Percentiles rank a stretch among this genome's conserved stretches.
Conservation (phyloP, 2,329 filamentous ascomycete genomes). For the Aspergillus sp. region DNA sequence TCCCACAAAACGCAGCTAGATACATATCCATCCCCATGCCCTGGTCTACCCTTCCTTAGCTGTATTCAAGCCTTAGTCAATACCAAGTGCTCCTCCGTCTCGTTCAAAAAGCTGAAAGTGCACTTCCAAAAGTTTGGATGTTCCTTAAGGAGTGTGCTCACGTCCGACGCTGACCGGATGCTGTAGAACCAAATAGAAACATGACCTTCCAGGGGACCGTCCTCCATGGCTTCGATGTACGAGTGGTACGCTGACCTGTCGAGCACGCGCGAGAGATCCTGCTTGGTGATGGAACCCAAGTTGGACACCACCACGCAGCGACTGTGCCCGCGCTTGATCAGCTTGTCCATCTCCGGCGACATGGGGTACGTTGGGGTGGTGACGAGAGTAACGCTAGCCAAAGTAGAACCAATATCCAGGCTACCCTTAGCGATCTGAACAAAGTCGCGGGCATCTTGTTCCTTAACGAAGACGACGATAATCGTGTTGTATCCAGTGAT, state of each 20-base stretch:
- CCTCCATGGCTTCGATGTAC: conserved; percentile 12
- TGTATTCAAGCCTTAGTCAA: neutral
- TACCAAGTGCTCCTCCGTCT: neutral
- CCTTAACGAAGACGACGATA: conserved; percentile 21
- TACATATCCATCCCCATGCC: neutral
- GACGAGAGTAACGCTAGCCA: conserved; percentile 12
- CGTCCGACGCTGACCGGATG: conserved; percentile 12
- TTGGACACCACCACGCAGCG: conserved; percentile 18
- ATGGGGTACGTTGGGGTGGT: conserved; percentile 26
- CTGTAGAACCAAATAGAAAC: conserved; percentile 14
- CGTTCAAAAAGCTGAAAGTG: conserved; percentile 11
- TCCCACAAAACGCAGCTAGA: neutral
- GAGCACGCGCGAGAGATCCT: conserved; percentile 6
- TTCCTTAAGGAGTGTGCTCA: conserved; percentile 6
- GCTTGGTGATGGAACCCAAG: conserved; percentile 4
- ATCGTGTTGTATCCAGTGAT: conserved; percentile 24
- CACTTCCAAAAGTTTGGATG: conserved; percentile 10
- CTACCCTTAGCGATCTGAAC: conserved; percentile 9
- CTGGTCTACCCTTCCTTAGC: neutral
- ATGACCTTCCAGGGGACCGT: conserved; percentile 5
- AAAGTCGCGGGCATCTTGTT: conserved; percentile 19
- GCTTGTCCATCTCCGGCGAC: conserved; percentile 10
- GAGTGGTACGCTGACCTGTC: conserved; percentile 3
- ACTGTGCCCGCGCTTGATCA: conserved; percentile 18
- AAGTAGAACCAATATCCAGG: conserved; percentile 12